Percentiles rank a stretch among this genome's conserved stretches.
phyloP scores from a whole-genome alignment of 1,284 basidiomycete genomes.

The Sporisorium sorghi region DNA sequence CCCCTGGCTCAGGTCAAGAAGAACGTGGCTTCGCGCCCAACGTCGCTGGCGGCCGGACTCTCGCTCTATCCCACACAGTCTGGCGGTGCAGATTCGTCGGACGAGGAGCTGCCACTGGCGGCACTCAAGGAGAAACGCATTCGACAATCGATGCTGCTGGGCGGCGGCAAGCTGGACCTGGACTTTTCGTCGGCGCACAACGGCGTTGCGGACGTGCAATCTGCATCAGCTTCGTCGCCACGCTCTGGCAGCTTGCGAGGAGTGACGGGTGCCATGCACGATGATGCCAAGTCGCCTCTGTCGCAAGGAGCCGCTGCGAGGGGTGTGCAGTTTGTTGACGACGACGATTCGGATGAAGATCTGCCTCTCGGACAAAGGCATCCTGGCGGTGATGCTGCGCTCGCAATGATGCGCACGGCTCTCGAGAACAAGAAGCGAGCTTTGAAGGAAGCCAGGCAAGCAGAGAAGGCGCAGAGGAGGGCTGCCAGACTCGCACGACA shows the following conservation, averaged over 20 bases:
- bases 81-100: conserved; percentile 46
- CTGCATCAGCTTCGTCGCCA: conserved; percentile 17
- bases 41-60: conserved; percentile 42
- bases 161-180: conserved; percentile 50
- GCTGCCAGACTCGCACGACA: conserved; percentile 30
- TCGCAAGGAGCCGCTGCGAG: not conserved
- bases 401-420: conserved; percentile 24
- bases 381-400: conserved; percentile 39
- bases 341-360: conserved; percentile 58
- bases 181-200: conserved; percentile 36
- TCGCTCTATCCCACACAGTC: conserved; percentile 10
- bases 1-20: conserved; percentile 58
- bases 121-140: conserved; percentile 57
- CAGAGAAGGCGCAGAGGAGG: conserved; percentile 23
- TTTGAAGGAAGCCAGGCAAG: conserved; percentile 35
- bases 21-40: conserved; percentile 41
- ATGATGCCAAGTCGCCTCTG: conserved; percentile 10
- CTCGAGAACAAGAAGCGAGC: conserved; percentile 41
- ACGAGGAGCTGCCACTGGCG: conserved; percentile 58
- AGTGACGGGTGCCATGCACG: not conserved
- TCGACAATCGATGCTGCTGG: conserved; percentile 35
- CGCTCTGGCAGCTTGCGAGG: conserved; percentile 18
- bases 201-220: conserved; percentile 4
- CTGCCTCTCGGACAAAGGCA: conserved; percentile 56
- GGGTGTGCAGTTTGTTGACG: conserved; percentile 10